Conservation (phyloP, 768 basidiomycete species). For the Lactarius trivialis region DNA sequence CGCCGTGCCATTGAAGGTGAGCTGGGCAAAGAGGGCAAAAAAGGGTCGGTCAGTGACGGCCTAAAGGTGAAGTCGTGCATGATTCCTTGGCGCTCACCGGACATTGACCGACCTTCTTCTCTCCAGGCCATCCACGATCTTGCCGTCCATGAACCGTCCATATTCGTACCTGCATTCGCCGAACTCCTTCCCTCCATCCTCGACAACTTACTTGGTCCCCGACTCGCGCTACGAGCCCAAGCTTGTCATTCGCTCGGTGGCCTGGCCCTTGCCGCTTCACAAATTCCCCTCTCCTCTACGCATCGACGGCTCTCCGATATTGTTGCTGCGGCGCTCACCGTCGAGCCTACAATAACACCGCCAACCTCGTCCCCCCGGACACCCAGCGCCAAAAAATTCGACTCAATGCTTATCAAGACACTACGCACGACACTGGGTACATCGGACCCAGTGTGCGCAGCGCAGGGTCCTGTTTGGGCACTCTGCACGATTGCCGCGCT, state of each 20-base stretch:
- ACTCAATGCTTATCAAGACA: conserved; percentile 54
- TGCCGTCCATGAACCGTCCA: conserved; percentile 50
- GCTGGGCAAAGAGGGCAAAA: conserved; percentile 85
- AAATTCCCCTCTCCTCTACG: conserved; percentile 39
- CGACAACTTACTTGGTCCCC: conserved; percentile 55
- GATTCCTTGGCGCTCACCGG: background rate
- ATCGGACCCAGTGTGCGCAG: conserved; percentile 50
- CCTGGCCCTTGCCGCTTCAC: conserved; percentile 48
- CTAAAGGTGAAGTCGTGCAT: conserved; percentile 49
- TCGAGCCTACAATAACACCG: conserved; percentile 26
- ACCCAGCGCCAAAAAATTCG: conserved; percentile 27
- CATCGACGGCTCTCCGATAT: conserved; percentile 49
- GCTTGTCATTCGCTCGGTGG: conserved; percentile 75
- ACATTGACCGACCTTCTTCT: conserved; percentile 11
- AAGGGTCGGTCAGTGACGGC: conserved; percentile 72
- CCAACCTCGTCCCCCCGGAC: conserved; percentile 32
- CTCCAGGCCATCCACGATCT: conserved; percentile 67
- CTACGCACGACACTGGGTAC: conserved; percentile 56
- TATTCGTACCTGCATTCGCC: conserved; percentile 64
- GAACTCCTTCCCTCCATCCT: conserved; percentile 57
- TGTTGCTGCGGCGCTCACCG: conserved; percentile 44
- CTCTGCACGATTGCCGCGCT: conserved; percentile 59
- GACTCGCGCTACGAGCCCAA: conserved; percentile 57
- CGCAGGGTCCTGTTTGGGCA: conserved; percentile 77
- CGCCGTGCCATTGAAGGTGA: conserved; percentile 77